phyloP scores from a whole-genome alignment of 257 asterid species.

The Penstemon barbatus region DNA sequence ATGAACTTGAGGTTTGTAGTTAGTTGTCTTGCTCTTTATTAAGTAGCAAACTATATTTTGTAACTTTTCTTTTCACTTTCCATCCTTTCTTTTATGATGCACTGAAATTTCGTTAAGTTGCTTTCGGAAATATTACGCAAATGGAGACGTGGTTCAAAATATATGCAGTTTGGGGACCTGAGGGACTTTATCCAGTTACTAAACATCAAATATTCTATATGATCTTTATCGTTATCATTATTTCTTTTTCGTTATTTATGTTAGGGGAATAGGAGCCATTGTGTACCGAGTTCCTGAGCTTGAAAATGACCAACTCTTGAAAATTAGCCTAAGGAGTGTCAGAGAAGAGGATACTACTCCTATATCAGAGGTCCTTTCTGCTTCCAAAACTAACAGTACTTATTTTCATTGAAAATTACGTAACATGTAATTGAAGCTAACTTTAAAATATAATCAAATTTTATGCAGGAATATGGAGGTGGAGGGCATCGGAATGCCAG shows the following conservation, averaged over 20 bases:
- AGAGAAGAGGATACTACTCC: slow-evolving; percentile 70
- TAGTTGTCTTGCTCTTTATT: slow-evolving; percentile 12
- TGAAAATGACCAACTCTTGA: slow-evolving; percentile 55
- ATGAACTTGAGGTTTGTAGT: slow-evolving; percentile 69
- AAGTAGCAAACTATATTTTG: no score
- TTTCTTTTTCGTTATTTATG: neutral
- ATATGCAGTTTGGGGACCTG: slow-evolving; percentile 2
- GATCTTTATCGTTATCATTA: neutral
- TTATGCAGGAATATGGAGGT: slow-evolving; percentile 67
- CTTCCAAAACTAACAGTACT: neutral
- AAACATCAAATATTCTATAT: neutral
- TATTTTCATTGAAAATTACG: neutral
- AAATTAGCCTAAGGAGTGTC: slow-evolving; percentile 82
- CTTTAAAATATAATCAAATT: slow-evolving; percentile 8
- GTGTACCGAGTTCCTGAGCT: slow-evolving; percentile 81
- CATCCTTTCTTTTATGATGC: neutral
- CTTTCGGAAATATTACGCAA: neutral
- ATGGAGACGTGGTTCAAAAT: neutral
- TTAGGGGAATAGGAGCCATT: slow-evolving; percentile 86
- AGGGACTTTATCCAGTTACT: neutral
- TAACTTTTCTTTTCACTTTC: slow-evolving; percentile 1
- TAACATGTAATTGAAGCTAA: slow-evolving; percentile 21
- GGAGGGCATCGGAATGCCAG: slow-evolving; percentile 90
- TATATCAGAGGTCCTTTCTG: slow-evolving; percentile 63
- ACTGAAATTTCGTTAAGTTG: neutral